Base-by-base conservation (phyloP, 805 yeast genomes). In the Saturnispora dispora region DNA sequence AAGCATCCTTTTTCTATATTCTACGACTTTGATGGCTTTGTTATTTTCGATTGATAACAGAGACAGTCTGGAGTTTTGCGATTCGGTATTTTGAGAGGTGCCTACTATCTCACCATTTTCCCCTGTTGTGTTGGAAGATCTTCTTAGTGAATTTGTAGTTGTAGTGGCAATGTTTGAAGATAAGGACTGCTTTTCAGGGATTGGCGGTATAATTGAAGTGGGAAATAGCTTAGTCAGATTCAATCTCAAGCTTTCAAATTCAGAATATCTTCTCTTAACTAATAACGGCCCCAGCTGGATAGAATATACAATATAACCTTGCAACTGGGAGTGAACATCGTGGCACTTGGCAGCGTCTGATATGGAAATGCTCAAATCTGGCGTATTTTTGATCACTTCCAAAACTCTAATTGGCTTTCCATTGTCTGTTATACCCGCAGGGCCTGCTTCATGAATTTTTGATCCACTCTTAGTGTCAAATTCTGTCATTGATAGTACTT, bases 181-280 rank as follows among this genome's bases (percentile, higher is more conserved):
- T 56, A 85, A 63, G 15, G 86, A 74, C 64, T 85, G 91, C 63
- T 86, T 86, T 65, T 83, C 85, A 0, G 99, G 99, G 9, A 93
- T 91, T 1, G 98, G 97, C 6, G 99, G 99, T 5, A 93, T 79
- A 3, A 93, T 77, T 4, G 82, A 63, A 3, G 93, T 80, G 3
- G 99, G 97, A 56, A 85, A 84, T 37, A 87, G 68, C 58, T 83
- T 81, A 3, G 81, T 72, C 22, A 93, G 71, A 4, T 85, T 76
- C 40, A 79, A 83, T 54, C 96, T 73, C 44, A 93, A 73, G 47
- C 86, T 79, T 61, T 88, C 96, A 64, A 93, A 93, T 64, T 93
- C 99, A 33, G 96, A 85, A 64, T 93, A 93, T 44, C 98, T 74
- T 59, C 99, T 73, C 46, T 90, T 79, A 5, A 88, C 90, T 15